These are phyloP conservation scores for Jamesozyma hellenica DNA, from an alignment of 805 yeast genomes.

Conservation along the genomic window DNA sequence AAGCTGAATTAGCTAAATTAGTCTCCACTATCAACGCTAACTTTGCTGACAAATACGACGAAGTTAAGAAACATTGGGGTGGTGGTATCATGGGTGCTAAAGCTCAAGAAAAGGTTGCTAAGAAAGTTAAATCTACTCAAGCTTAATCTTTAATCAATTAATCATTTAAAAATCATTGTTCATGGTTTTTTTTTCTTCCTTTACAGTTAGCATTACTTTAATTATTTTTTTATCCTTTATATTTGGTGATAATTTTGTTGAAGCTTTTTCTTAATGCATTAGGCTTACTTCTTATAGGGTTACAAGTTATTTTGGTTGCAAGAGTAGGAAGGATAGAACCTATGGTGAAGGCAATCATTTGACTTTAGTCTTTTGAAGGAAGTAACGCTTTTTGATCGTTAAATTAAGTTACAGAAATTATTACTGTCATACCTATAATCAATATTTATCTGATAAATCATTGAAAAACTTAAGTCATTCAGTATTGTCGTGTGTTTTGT, in stretches of 20 bases:
- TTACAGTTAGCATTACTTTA: background rate
- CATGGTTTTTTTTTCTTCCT: background rate
- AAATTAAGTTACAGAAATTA: slow-evolving; percentile 3
- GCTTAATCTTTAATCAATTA: slow-evolving; percentile 18
- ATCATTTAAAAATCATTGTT: background rate
- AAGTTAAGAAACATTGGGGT: slow-evolving; percentile 98
- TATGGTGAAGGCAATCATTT: background rate
- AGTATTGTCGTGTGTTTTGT: too few relatives aligned
- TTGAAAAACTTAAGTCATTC: background rate
- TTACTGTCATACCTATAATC: background rate
- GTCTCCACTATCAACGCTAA: slow-evolving; percentile 88
- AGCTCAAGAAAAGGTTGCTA: slow-evolving; percentile 76
- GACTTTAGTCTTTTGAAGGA: slow-evolving; percentile 1
- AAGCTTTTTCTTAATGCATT: slow-evolving; percentile 3
- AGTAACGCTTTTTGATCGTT: background rate
- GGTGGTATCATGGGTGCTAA: slow-evolving; percentile 97
- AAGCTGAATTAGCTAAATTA: slow-evolving; percentile 86
- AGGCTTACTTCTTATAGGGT: slow-evolving; percentile 6
- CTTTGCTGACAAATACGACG: slow-evolving; percentile 91
- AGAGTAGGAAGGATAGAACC: background rate
- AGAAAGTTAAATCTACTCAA: slow-evolving; percentile 52
- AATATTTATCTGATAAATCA: background rate
- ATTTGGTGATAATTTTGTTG: slow-evolving; percentile 7
- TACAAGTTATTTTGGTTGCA: background rate
- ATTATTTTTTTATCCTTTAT: background rate